A percentile compares a stretch with the other conserved stretches of the same genome.
phyloP scores from a whole-genome alignment of 2,329 filamentous ascomycete genomes.

The Alternaria brassicae region DNA sequence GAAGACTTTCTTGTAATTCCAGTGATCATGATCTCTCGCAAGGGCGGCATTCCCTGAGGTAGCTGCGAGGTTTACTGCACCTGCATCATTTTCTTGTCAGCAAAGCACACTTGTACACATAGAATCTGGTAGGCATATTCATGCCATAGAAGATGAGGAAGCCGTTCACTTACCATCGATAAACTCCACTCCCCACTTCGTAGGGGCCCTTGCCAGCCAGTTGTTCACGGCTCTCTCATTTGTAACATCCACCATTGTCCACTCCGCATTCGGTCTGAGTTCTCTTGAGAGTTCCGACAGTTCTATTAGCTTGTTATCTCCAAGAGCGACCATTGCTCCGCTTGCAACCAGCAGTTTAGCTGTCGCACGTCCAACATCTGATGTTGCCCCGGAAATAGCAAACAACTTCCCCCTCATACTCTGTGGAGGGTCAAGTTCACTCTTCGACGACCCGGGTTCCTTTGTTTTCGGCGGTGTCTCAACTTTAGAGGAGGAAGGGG shows the following conservation, averaged over 20 bases:
- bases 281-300: constrained; percentile 22
- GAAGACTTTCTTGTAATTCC: constrained; percentile 45
- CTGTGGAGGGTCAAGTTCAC: not conserved
- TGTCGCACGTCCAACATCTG: constrained; percentile 21
- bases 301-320: constrained; percentile 12
- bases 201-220: not conserved
- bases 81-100: not conserved
- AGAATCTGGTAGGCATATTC: not conserved
- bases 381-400: constrained; percentile 22
- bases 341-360: constrained; percentile 6
- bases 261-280: constrained; percentile 13
- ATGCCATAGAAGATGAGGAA: not conserved
- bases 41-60: constrained; percentile 46
- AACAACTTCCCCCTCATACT: constrained; percentile 12
- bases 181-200: constrained; percentile 31
- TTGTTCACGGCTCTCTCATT: constrained; percentile 38
- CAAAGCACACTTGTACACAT: constrained; percentile 11
- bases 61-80: constrained; percentile 44
- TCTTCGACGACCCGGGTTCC: not conserved
- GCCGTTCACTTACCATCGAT: constrained; percentile 3
- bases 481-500: not conserved
- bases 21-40: constrained; percentile 38
- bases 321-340: constrained; percentile 12
- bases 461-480: not conserved
- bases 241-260: constrained; percentile 43